Evolutionary conservation across 2,329 filamentous ascomycete species (phyloP).

Genomic region (Arachnopeziza araneosa): DNA sequence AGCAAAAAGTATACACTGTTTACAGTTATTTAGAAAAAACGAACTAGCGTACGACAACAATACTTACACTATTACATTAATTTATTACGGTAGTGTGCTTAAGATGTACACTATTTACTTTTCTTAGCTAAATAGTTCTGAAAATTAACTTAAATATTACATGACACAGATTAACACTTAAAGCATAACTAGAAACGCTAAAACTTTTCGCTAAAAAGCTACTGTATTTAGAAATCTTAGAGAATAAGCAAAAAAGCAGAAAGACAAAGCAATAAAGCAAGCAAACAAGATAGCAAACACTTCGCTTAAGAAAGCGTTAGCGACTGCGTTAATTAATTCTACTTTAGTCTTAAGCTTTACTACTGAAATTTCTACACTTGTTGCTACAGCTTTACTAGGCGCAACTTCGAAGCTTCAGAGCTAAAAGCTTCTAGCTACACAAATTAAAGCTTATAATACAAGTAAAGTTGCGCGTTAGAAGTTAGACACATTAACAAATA

Average conservation of each 20-base stretch:
- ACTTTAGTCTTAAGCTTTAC: too few relatives aligned
- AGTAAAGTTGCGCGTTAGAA: too few relatives aligned
- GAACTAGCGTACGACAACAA: constrained; percentile 34
- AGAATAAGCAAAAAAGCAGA: constrained; percentile 29
- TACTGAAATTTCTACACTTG: too few relatives aligned
- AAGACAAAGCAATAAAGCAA: neutral
- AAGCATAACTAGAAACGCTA: constrained; percentile 24
- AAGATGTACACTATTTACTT: constrained; percentile 37
- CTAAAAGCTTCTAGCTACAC: too few relatives aligned
- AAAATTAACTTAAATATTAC: constrained; percentile 35
- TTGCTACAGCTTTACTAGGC: too few relatives aligned
- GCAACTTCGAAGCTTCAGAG: too few relatives aligned
- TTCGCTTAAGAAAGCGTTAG: too few relatives aligned
- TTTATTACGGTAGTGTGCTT: constrained; percentile 34
- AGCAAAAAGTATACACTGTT: constrained; percentile 31
- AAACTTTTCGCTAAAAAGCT: constrained; percentile 33
- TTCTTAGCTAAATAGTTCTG: constrained; percentile 17
- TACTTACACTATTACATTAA: constrained; percentile 35
- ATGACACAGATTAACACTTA: constrained; percentile 34
- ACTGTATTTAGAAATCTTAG: constrained; percentile 36
- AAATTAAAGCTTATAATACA: too few relatives aligned
- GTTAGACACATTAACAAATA: too few relatives aligned
- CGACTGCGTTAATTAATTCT: too few relatives aligned
- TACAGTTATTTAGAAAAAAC: constrained; percentile 33
- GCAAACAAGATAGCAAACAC: neutral